A percentile compares a stretch with the other conserved stretches of the same genome.
Conservation (phyloP, 116 monocot species). For the Trichopus zeylanicus region DNA sequence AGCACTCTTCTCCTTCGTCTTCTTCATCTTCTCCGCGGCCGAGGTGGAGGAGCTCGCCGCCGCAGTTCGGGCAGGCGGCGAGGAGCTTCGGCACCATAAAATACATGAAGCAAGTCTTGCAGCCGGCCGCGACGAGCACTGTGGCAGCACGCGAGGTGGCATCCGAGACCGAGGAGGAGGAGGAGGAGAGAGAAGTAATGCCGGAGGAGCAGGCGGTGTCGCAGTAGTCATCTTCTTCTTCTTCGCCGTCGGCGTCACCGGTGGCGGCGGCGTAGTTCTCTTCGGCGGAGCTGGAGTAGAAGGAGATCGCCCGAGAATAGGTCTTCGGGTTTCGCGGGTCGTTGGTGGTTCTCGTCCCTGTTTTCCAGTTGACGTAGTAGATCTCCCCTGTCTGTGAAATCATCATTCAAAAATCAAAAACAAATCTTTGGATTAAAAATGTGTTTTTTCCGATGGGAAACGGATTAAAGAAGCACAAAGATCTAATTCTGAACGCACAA, state of each 20-base stretch:
- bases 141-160: conserved; percentile 1
- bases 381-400: conserved; percentile 62
- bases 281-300: conserved; percentile 13
- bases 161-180: conserved; percentile 5
- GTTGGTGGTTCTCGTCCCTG: conserved; percentile 40
- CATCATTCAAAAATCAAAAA: not conserved
- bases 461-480: too few relatives aligned
- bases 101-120: conserved; percentile 80
- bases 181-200: conserved; percentile 17
- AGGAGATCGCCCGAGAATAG: not conserved
- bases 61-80: conserved; percentile 60
- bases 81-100: conserved; percentile 71
- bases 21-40: too few relatives aligned
- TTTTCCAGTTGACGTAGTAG: conserved; percentile 68
- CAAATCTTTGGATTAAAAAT: not conserved
- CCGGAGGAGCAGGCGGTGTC: conserved; percentile 5
- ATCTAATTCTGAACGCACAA: not conserved
- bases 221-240: conserved; percentile 10
- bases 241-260: conserved; percentile 14
- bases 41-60: conserved; percentile 44
- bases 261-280: conserved; percentile 11
- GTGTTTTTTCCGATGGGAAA: not conserved
- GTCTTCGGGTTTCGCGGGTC: conserved; percentile 37
- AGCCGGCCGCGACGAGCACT: conserved; percentile 75
- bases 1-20: too few relatives aligned